phyloP scores from a whole-genome alignment of 495 filamentous ascomycete genomes.

The Penicillium manginii region DNA sequence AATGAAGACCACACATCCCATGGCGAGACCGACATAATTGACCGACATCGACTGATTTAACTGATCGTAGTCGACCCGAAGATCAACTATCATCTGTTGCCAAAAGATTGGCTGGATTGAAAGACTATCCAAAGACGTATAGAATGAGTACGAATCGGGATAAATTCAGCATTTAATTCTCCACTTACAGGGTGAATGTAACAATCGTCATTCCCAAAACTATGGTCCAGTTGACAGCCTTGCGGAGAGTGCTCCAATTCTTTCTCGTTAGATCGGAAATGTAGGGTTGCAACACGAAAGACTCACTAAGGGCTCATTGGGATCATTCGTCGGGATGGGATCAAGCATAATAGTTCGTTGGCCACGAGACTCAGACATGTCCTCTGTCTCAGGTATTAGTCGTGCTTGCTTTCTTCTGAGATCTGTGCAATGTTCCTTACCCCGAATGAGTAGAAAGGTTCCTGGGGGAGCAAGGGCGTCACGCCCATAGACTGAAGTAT shows the following conservation, averaged over 20 bases:
- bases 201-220: conserved; percentile 35
- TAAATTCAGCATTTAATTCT: not conserved
- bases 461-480: conserved; percentile 29
- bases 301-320: conserved; percentile 40
- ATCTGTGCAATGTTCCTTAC: conserved; percentile 11
- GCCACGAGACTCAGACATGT: conserved; percentile 20
- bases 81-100: conserved; percentile 40
- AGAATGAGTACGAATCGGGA: not conserved
- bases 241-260: conserved; percentile 42
- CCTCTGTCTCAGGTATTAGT: conserved; percentile 18
- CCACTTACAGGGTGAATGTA: conserved; percentile 38
- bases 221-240: conserved; percentile 36
- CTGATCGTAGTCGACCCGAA: conserved; percentile 30
- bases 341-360: conserved; percentile 30
- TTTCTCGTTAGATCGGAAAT: conserved; percentile 7
- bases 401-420: not conserved
- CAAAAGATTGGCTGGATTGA: conserved; percentile 39
- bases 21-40: conserved; percentile 37
- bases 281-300: not conserved
- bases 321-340: conserved; percentile 36
- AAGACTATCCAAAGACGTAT: conserved; percentile 21
- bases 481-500: conserved; percentile 2
- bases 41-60: conserved; percentile 37
- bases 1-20: conserved; percentile 39
- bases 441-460: conserved; percentile 37